Percentiles rank a stretch among this genome's conserved stretches.
Conservation (phyloP, 345 rosid genomes). For the Populus alba region DNA sequence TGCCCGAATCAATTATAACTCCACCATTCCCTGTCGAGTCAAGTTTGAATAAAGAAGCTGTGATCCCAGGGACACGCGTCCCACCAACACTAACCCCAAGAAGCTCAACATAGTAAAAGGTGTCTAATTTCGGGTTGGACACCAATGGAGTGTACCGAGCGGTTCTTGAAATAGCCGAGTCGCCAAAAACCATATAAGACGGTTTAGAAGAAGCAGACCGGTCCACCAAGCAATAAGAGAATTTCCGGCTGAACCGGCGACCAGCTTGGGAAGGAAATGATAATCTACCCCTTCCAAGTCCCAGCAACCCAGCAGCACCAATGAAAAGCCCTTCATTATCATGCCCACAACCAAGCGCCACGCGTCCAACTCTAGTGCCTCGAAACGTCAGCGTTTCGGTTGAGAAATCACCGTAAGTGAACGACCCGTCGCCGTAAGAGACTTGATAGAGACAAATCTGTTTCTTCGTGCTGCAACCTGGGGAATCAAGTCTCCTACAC, state of each 20-base stretch:
- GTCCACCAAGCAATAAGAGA: constrained; percentile 87
- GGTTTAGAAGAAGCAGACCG: constrained; percentile 79
- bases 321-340: constrained; percentile 88
- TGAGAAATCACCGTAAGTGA: constrained; percentile 81
- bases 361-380: constrained; percentile 50
- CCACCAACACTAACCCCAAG: constrained; percentile 90
- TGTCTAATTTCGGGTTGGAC: constrained; percentile 79
- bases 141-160: constrained; percentile 75
- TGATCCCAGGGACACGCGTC: constrained; percentile 60
- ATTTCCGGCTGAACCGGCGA: constrained; percentile 68
- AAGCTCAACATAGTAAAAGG: constrained; percentile 88
- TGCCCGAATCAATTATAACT: constrained; percentile 87
- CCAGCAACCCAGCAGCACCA: constrained; percentile 89
- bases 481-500: constrained; percentile 22
- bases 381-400: constrained; percentile 88
- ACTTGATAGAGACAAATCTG: constrained; percentile 77
- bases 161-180: constrained; percentile 63
- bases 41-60: constrained; percentile 69
- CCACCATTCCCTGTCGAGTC: constrained; percentile 79
- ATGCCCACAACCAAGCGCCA: constrained; percentile 89
- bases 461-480: constrained; percentile 39
- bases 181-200: constrained; percentile 76
- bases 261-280: constrained; percentile 86
- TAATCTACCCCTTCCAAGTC: constrained; percentile 79
- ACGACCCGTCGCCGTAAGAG: constrained; percentile 90